Percentiles rank a stretch among this genome's conserved stretches.
These are phyloP conservation scores for Sporothrix brunneoviolacea DNA, from an alignment of 2,329 filamentous ascomycete genomes.

Conservation along the genomic window DNA sequence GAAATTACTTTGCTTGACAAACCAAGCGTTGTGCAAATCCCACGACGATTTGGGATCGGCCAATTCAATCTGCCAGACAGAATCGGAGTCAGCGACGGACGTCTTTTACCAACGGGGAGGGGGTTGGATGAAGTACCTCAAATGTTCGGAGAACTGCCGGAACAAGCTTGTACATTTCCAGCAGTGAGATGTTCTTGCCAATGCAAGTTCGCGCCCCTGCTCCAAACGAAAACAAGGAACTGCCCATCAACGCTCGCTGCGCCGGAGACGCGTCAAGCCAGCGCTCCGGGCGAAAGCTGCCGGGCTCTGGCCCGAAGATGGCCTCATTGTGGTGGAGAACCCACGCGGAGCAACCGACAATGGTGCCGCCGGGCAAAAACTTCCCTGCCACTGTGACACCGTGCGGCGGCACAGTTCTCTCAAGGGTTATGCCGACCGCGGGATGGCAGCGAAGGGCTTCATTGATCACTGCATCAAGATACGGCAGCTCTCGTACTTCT, in stretches of 20 bases:
- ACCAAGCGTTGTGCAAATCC: too few species aligned
- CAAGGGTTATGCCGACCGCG: not conserved
- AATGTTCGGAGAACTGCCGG: not conserved
- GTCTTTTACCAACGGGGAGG: too few species aligned
- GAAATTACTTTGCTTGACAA: too few species aligned
- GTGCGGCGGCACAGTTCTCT: not conserved
- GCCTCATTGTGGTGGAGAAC: not conserved
- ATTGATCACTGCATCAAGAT: conserved; percentile 55
- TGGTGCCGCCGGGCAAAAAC: not conserved
- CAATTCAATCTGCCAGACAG: too few species aligned
- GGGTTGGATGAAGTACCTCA: not conserved
- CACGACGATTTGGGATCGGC: too few species aligned
- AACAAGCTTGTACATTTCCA: not conserved
- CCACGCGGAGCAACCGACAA: not conserved
- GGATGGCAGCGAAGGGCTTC: not conserved
- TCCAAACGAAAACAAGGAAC: not conserved
- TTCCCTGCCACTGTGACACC: not conserved
- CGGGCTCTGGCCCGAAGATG: not conserved
- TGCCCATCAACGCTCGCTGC: too few species aligned
- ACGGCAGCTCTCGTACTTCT: conserved; percentile 48
- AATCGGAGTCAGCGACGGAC: too few species aligned
- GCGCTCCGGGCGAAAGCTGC: not conserved
- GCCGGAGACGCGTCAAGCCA: too few species aligned
- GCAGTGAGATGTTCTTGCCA: not conserved
- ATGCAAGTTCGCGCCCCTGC: not conserved